Evolutionary conservation across 805 yeast species (phyloP).

Genomic region (Wickerhamomyces strasburgensis): DNA sequence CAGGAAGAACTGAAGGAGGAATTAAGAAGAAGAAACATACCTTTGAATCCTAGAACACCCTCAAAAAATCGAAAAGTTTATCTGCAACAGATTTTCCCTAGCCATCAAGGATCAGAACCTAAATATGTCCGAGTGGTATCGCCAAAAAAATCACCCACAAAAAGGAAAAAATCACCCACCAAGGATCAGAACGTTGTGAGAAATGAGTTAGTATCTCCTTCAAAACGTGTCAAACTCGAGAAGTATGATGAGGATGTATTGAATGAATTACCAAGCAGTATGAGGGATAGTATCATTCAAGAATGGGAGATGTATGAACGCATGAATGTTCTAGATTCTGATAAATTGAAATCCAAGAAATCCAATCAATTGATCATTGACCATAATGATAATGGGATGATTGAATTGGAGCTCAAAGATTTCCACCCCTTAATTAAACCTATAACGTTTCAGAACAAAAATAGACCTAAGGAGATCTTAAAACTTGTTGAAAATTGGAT

Average conservation of each 20-base stretch:
- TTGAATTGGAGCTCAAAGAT: constrained; percentile 6
- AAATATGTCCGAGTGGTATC: constrained; percentile 17
- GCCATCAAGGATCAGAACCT: constrained; percentile 10
- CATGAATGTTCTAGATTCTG: constrained; percentile 10
- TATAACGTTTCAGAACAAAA: constrained; percentile 29
- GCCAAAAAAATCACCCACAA: constrained; percentile 15
- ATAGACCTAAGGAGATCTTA: constrained; percentile 32
- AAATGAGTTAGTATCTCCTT: background rate
- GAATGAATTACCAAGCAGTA: constrained; percentile 21
- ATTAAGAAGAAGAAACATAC: constrained; percentile 36
- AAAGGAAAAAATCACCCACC: constrained; percentile 12
- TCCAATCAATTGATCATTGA: background rate
- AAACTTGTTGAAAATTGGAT: constrained; percentile 34
- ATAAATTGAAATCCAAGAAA: constrained; percentile 9
- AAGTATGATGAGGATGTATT: constrained; percentile 19
- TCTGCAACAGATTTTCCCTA: constrained; percentile 21
- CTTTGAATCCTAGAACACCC: constrained; percentile 19
- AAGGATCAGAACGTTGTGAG: constrained; percentile 7
- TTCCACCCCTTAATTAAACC: constrained; percentile 10
- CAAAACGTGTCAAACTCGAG: constrained; percentile 4
- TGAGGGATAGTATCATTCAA: constrained; percentile 15
- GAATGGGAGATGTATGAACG: constrained; percentile 19
- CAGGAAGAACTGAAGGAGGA: constrained; percentile 56
- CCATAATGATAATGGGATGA: background rate
- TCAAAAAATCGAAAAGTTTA: constrained; percentile 17